phyloP scores from a whole-genome alignment of 352 stramenopile species.

The Globisporangium abappressorium region DNA sequence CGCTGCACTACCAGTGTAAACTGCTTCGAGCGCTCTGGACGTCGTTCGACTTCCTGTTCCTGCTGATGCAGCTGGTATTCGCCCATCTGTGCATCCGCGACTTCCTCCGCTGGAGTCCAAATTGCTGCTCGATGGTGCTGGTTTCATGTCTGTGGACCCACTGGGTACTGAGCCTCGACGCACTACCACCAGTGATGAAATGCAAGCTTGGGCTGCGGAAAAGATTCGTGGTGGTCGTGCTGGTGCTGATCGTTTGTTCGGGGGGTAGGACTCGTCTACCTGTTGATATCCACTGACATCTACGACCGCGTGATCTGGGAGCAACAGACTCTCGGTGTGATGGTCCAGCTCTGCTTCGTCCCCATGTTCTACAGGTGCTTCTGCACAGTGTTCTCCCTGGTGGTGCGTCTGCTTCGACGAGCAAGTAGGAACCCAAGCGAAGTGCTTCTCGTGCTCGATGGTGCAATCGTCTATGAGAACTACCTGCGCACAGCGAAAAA shows the following conservation, averaged over 20 bases:
- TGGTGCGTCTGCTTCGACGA: neutral
- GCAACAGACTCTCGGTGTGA: neutral
- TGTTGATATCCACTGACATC: neutral
- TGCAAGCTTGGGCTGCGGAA: neutral
- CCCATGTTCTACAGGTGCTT: neutral
- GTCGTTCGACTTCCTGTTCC: neutral
- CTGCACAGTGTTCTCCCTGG: neutral
- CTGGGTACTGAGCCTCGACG: neutral
- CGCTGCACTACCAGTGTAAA: neutral
- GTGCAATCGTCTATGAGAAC: neutral
- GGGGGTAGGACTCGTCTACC: neutral
- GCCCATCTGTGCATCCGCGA: neutral
- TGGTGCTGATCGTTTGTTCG: neutral
- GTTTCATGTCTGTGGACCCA: neutral
- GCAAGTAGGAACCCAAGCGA: neutral
- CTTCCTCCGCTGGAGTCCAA: neutral
- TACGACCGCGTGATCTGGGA: constrained; percentile 1
- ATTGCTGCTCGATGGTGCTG: neutral
- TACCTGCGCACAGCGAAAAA: neutral
- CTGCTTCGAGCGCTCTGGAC: neutral
- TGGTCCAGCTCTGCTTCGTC: neutral
- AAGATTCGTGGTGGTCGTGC: neutral
- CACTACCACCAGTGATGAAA: neutral
- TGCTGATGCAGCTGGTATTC: neutral
- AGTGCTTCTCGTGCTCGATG: neutral